A percentile compares a stretch with the other conserved stretches of the same genome.
phyloP scores from a whole-genome alignment of 306 rosid species.

The Trichosanthes cucumerina region DNA sequence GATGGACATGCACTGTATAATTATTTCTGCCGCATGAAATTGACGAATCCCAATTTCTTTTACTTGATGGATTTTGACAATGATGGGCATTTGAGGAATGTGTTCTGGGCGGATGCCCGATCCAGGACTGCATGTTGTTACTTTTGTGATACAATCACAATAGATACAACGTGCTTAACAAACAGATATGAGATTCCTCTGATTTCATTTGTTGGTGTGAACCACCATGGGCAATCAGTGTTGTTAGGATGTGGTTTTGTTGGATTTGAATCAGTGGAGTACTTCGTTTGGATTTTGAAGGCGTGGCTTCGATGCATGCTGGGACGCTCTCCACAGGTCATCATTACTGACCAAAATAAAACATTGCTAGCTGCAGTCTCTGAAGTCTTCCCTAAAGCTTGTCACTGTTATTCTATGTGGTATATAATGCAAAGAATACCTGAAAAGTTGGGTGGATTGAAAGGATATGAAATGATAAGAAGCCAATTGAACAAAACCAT shows the following conservation, averaged over 20 bases:
- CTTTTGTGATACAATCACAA: conserved; percentile 45
- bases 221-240: conserved; percentile 60
- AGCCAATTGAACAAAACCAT: conserved; percentile 38
- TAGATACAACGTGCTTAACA: conserved; percentile 63
- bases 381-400: conserved; percentile 51
- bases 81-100: conserved; percentile 53
- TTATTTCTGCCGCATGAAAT: conserved; percentile 65
- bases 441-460: conserved; percentile 74
- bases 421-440: conserved; percentile 59
- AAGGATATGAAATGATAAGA: conserved; percentile 52
- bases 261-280: conserved; percentile 53
- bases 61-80: conserved; percentile 60
- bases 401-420: conserved; percentile 53
- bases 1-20: conserved; percentile 63
- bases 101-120: conserved; percentile 75
- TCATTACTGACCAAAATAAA: conserved; percentile 58
- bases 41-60: conserved; percentile 58
- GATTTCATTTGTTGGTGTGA: conserved; percentile 53
- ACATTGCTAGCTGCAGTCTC: conserved; percentile 49
- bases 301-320: conserved; percentile 68
- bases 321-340: conserved; percentile 38
- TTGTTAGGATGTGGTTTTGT: conserved; percentile 70
- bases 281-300: conserved; percentile 53
- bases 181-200: conserved; percentile 68
- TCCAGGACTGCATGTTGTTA: conserved; percentile 48